phyloP scores from a whole-genome alignment of 768 basidiomycete species.

The Boletus reticuloceps region DNA sequence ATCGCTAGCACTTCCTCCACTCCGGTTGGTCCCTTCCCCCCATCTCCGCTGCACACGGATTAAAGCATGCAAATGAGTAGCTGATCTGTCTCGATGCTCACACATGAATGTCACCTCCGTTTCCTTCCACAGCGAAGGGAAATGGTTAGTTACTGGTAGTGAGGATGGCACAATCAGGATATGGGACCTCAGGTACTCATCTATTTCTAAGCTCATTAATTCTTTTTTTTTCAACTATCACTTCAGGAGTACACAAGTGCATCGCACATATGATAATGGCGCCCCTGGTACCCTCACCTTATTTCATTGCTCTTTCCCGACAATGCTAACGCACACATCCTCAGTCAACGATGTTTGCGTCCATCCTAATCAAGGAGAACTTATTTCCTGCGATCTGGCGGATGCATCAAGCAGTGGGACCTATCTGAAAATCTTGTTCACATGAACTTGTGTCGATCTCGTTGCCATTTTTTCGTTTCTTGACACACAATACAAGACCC shows the following conservation, averaged over 20 bases:
- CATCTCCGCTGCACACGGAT: conserved; percentile 11
- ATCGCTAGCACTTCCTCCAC: conserved; percentile 67
- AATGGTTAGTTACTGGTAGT: conserved; percentile 97
- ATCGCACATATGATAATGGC: conserved; percentile 92
- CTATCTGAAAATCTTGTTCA: conserved; percentile 94
- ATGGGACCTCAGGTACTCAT: conserved; percentile 90
- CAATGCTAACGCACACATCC: conserved; percentile 13
- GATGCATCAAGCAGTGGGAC: conserved; percentile 99
- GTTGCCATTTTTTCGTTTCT: conserved; percentile 12
- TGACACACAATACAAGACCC: conserved; percentile 58
- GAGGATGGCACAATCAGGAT: conserved; percentile 98
- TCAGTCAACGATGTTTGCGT: conserved; percentile 94
- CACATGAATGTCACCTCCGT: conserved; percentile 88
- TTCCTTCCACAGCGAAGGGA: conserved; percentile 93
- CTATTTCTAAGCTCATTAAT: conserved; percentile 3
- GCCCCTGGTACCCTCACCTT: conserved; percentile 63
- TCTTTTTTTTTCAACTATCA: conserved; percentile 19
- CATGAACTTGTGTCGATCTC: conserved; percentile 73
- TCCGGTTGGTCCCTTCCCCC: conserved; percentile 36
- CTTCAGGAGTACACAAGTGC: conserved; percentile 69
- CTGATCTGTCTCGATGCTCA: conserved; percentile 89
- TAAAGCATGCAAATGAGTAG: conserved; percentile 40
- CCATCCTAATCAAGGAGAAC: conserved; percentile 97
- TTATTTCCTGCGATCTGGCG: conserved; percentile 97
- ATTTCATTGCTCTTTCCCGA: background rate